Base-by-base conservation (phyloP, 2,329 filamentous ascomycete genomes). In the Microdochium nivale region DNA sequence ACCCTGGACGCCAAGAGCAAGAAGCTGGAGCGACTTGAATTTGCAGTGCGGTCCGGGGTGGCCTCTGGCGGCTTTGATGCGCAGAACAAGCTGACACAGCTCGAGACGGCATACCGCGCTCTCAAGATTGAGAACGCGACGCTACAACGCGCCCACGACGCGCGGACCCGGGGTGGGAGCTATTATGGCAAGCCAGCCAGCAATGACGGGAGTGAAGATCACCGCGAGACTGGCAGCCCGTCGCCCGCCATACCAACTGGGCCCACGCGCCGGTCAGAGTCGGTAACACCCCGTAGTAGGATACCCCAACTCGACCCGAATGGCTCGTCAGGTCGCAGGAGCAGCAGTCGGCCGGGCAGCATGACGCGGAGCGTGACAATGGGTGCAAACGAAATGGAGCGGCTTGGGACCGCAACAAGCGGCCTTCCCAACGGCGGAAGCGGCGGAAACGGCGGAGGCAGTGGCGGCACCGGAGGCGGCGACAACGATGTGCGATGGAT, bases 1-100 rank as follows among this genome's bases (percentile, higher is more conserved):
- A 88, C 84, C 35, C 81, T 96, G 25, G 88, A 94, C 51, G 71
- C 83, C 25, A 84, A 90, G 16, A 79, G 86, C 54, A 94, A 95
- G 72, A 89, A 90, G 59, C 80, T 99, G 27, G 92, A 97, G 57
- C 82, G 88, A 2, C 77, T 99, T 1, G 94, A 99, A 68, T 82
- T 84, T 16, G 79, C 89, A 43, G 83, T 94, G 40, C 80, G 87
- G 54, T 87, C 84, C 58, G 79, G 77, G 16, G 70, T 84, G 16
- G 76, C 80, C 2, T 66, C 70, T 1, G 79, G 75, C 14, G 71
- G 68, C 2, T 62, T 75, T 7, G 69, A 71, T 19, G 61, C 71
- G 10, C 69, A 69, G 33, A 68, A 65, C 24, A 74, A 78, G 19
- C 69, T 82, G 55, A 65, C 72, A 24, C 73, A 78, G 7, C 63